Percentiles rank a stretch among this genome's conserved stretches.
Conservation (phyloP, 306 rosid genomes). For the Delonix regia region DNA sequence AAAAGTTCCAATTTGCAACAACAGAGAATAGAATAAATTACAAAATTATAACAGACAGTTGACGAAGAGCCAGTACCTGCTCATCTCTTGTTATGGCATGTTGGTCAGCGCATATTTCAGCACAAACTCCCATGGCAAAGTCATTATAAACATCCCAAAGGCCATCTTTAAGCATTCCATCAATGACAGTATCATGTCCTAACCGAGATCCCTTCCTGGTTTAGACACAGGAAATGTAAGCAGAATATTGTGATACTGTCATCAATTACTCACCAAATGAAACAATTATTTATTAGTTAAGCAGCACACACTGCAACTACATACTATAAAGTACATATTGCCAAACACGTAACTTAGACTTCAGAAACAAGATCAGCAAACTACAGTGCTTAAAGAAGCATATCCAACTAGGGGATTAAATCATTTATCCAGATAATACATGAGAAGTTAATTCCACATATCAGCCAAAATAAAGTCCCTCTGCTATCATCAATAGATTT, state of each 20-base stretch:
- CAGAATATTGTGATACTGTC: neutral
- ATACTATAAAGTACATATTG: neutral
- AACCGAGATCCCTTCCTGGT: slow-evolving; percentile 89
- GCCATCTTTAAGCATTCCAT: slow-evolving; percentile 96
- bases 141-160: slow-evolving; percentile 98
- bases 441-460: neutral
- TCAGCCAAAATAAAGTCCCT: slow-evolving; percentile 14
- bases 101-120: slow-evolving; percentile 79
- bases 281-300: neutral
- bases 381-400: neutral
- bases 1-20: neutral
- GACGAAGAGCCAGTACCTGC: slow-evolving; percentile 62
- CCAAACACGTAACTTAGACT: neutral
- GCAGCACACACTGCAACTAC: slow-evolving; percentile 14
- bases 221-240: slow-evolving; percentile 17
- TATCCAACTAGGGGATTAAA: neutral
- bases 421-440: neutral
- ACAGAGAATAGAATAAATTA: neutral
- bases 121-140: slow-evolving; percentile 92
- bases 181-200: slow-evolving; percentile 83
- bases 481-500: slow-evolving; percentile 1
- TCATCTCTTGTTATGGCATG: slow-evolving; percentile 77
- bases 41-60: slow-evolving; percentile 22
- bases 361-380: slow-evolving; percentile 5
- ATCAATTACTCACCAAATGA: neutral